phyloP scores from a whole-genome alignment of 2,329 filamentous ascomycete genomes.

The Cytospora piceae region DNA sequence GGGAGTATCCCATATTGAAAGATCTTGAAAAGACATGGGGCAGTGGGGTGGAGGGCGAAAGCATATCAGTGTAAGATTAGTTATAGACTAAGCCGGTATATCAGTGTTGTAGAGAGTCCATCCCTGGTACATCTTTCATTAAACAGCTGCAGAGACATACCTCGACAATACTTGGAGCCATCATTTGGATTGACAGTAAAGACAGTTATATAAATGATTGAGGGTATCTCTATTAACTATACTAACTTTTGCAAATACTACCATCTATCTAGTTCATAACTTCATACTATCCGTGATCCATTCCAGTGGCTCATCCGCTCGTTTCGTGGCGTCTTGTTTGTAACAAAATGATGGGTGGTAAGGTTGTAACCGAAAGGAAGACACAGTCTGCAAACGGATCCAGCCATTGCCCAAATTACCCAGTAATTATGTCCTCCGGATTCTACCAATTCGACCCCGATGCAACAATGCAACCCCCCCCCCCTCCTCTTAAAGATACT shows the following conservation, averaged over 20 bases:
- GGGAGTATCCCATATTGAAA: background rate
- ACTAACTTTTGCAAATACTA: constrained; percentile 11
- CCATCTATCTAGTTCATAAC: constrained; percentile 5
- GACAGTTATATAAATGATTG: constrained; percentile 21
- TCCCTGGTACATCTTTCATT: background rate
- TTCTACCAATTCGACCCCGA: background rate
- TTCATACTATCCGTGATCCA: constrained; percentile 16
- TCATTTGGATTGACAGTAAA: constrained; percentile 3
- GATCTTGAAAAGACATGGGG: background rate
- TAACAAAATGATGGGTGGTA: background rate
- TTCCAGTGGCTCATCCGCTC: constrained; percentile 12
- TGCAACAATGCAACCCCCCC: background rate
- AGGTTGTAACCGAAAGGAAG: background rate
- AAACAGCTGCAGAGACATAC: background rate
- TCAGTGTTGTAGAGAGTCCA: background rate
- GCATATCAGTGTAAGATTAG: too few relatives aligned
- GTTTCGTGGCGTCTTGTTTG: constrained; percentile 12
- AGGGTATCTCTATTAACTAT: constrained; percentile 30
- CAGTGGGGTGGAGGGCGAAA: background rate
- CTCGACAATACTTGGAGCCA: background rate
- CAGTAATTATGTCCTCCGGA: constrained; percentile 9
- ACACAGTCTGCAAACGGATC: constrained; percentile 19
- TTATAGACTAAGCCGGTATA: background rate
- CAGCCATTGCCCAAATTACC: constrained; percentile 17
- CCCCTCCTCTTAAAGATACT: background rate